phyloP scores from a whole-genome alignment of 2,329 filamentous ascomycete genomes.

The Xylariales sp. region DNA sequence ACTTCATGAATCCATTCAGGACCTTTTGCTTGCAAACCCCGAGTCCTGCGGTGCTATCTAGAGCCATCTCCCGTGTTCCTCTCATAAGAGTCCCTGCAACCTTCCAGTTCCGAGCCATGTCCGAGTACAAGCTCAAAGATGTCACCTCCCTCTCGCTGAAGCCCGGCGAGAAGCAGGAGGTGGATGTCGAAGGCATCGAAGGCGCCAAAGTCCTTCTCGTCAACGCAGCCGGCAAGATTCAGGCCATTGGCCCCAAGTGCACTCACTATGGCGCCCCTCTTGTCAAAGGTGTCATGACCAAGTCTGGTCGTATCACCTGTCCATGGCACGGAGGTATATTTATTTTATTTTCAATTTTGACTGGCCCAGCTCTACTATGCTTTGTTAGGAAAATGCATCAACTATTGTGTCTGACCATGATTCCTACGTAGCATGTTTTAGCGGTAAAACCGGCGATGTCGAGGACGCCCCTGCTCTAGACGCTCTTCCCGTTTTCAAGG shows the following conservation, averaged over 20 bases:
- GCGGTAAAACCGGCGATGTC: conserved; percentile 81
- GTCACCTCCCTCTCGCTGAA: conserved; percentile 70
- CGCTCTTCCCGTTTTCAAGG: conserved; percentile 75
- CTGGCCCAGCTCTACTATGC: too few species aligned
- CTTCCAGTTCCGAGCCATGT: conserved; percentile 36
- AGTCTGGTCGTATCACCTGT: conserved; percentile 80
- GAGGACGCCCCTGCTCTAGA: conserved; percentile 93
- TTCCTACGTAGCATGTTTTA: conserved; percentile 76
- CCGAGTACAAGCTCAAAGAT: conserved; percentile 70
- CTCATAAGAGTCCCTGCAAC: conserved; percentile 9
- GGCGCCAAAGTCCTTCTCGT: conserved; percentile 82
- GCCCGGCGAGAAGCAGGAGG: conserved; percentile 80
- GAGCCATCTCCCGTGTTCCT: too few species aligned
- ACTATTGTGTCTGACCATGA: too few species aligned
- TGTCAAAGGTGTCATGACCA: conserved; percentile 77
- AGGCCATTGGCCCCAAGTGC: conserved; percentile 80
- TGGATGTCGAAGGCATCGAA: conserved; percentile 84
- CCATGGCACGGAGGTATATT: conserved; percentile 88
- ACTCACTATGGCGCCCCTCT: conserved; percentile 91
- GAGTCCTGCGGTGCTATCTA: too few species aligned
- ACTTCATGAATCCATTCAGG: too few species aligned
- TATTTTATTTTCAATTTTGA: neutral
- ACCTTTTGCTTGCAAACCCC: too few species aligned
- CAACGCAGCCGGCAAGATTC: conserved; percentile 70
- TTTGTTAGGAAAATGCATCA: too few species aligned